Evolutionary conservation across 768 basidiomycete genomes (phyloP).

Genomic region (Boletus coccyginus): DNA sequence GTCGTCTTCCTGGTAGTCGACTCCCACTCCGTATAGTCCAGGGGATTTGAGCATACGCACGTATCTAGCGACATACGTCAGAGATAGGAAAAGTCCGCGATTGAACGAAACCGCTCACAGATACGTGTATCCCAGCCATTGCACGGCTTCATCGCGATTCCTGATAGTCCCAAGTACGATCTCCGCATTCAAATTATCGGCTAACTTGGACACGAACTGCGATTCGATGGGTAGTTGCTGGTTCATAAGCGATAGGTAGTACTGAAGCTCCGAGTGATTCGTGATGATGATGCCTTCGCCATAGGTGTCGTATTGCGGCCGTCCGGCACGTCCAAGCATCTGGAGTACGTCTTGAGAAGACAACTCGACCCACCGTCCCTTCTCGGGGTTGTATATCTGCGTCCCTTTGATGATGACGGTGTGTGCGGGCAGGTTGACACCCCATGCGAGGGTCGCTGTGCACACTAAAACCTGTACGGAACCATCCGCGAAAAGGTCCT

Average conservation of each 20-base stretch:
- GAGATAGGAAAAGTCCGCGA: slow-evolving; percentile 1
- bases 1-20: slow-evolving; percentile 91
- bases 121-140: slow-evolving; percentile 96
- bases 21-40: slow-evolving; percentile 80
- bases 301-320: slow-evolving; percentile 95
- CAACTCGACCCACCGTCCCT: slow-evolving; percentile 95
- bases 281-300: slow-evolving; percentile 99
- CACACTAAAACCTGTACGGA: slow-evolving; percentile 93
- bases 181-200: slow-evolving; percentile 96
- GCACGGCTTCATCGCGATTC: slow-evolving; percentile 95
- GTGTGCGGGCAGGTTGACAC: slow-evolving; percentile 97
- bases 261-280: slow-evolving; percentile 94
- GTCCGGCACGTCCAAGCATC: slow-evolving; percentile 97
- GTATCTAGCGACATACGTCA: slow-evolving; percentile 50
- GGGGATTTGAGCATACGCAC: slow-evolving; percentile 94
- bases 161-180: slow-evolving; percentile 93
- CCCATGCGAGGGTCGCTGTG: slow-evolving; percentile 98
- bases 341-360: slow-evolving; percentile 95
- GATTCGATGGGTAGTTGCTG: slow-evolving; percentile 97
- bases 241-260: slow-evolving; percentile 92
- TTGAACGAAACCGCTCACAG: slow-evolving; percentile 49
- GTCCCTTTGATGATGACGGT: slow-evolving; percentile 99
- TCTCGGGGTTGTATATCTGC: slow-evolving; percentile 98
- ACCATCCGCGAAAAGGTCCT: slow-evolving; percentile 92
- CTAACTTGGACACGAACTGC: slow-evolving; percentile 88